Evolutionary conservation across 305 asterid genomes (phyloP).

Genomic region (Euphrasia arctica): DNA sequence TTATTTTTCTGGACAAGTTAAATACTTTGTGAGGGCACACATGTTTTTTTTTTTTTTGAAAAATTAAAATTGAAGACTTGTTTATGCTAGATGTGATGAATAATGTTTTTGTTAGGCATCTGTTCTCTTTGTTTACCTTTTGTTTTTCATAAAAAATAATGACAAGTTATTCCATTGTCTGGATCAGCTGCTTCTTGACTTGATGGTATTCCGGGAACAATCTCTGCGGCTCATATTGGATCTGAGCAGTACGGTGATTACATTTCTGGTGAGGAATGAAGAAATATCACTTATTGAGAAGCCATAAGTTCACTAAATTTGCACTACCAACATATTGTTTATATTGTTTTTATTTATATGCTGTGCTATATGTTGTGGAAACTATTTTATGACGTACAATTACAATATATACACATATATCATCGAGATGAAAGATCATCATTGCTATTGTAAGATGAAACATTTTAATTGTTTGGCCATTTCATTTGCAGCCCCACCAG

Average conservation of each 20-base stretch:
- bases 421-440: slow-evolving; percentile 11
- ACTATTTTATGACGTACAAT: slow-evolving; percentile 1
- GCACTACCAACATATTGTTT: slow-evolving; percentile 7
- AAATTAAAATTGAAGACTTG: slow-evolving; percentile 2
- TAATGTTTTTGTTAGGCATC: slow-evolving; percentile 17
- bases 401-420: not conserved
- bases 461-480: slow-evolving; percentile 28
- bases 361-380: slow-evolving; percentile 6
- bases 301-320: slow-evolving; percentile 19
- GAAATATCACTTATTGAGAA: slow-evolving; percentile 25
- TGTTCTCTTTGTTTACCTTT: slow-evolving; percentile 6
- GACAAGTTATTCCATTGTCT: slow-evolving; percentile 28
- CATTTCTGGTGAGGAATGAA: slow-evolving; percentile 77
- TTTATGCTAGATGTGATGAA: slow-evolving; percentile 13
- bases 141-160: slow-evolving; percentile 2
- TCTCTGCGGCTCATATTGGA: slow-evolving; percentile 97
- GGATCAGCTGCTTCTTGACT: slow-evolving; percentile 92
- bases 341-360: slow-evolving; percentile 9
- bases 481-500: slow-evolving; percentile 86
- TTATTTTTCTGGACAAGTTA: slow-evolving; percentile 15
- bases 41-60: not conserved
- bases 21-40: slow-evolving; percentile 13
- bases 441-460: slow-evolving; percentile 13
- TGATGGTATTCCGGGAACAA: slow-evolving; percentile 98
- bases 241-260: slow-evolving; percentile 97